Evolutionary conservation across 331 rosid species (phyloP).

Genomic region (Quercus phellos): DNA sequence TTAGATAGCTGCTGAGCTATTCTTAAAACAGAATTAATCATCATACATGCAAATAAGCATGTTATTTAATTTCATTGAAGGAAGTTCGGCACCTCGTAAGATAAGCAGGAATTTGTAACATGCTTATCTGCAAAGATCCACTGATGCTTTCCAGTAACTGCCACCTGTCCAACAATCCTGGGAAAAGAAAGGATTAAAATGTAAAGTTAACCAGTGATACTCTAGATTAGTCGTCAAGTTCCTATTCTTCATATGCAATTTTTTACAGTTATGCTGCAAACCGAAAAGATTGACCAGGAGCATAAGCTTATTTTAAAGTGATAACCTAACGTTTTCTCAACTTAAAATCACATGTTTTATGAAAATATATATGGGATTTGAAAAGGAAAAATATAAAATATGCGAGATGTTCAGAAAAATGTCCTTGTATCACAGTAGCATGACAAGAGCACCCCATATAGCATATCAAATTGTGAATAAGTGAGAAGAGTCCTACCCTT

Average conservation of each 20-base stretch:
- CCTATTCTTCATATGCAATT: too few species aligned
- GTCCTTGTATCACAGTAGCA: neutral
- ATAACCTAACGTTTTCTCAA: neutral
- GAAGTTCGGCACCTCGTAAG: conserved; percentile 55
- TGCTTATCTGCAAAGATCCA: conserved; percentile 82
- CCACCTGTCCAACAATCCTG: conserved; percentile 94
- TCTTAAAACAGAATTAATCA: neutral
- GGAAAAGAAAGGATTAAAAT: conserved; percentile 3
- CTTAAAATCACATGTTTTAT: neutral
- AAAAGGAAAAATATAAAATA: neutral
- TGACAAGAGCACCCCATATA: conserved; percentile 3
- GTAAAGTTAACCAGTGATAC: neutral
- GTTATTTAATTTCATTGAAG: conserved; percentile 11
- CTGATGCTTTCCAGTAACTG: conserved; percentile 75
- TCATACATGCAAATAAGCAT: conserved; percentile 14
- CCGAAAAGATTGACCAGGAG: neutral
- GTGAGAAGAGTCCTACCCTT: conserved; percentile 69
- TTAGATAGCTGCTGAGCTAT: neutral
- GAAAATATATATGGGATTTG: neutral
- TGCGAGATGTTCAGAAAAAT: neutral
- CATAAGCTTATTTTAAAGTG: neutral
- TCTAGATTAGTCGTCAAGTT: neutral
- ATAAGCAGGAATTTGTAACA: conserved; percentile 42
- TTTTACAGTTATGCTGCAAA: neutral
- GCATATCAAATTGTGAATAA: neutral